phyloP scores from a whole-genome alignment of 2,329 filamentous ascomycete genomes.

The Grosmannia serpens region DNA sequence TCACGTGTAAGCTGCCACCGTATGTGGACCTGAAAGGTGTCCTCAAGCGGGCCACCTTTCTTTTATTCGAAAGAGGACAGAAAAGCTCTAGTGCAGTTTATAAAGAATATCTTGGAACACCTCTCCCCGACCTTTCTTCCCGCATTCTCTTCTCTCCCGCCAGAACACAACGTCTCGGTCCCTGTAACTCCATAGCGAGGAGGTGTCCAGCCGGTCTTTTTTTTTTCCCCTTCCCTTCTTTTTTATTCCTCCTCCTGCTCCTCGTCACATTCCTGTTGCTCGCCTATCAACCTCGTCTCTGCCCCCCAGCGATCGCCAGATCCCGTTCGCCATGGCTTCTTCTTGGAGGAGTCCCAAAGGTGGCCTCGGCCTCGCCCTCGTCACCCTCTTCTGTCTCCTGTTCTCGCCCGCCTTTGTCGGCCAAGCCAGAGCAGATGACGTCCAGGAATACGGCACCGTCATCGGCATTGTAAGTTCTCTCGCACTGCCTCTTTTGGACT shows the following conservation, averaged over 20 bases:
- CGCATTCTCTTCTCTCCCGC: neutral
- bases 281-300: neutral
- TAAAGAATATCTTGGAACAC: conserved; percentile 2
- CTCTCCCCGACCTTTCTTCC: neutral
- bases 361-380: conserved; percentile 66
- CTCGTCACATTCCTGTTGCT: neutral
- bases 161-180: neutral
- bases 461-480: conserved; percentile 62
- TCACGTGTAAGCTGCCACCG: neutral
- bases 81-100: conserved; percentile 6
- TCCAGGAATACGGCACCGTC: conserved; percentile 73
- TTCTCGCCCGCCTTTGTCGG: conserved; percentile 80
- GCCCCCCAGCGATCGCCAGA: neutral
- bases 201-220: neutral
- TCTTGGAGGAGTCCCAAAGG: conserved; percentile 10
- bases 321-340: conserved; percentile 10
- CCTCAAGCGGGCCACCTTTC: conserved; percentile 11
- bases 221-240: conserved; percentile 4
- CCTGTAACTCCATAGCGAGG: neutral
- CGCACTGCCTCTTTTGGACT: too few relatives aligned
- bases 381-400: conserved; percentile 85
- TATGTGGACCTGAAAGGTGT: conserved; percentile 12
- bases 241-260: neutral
- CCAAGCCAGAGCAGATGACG: conserved; percentile 61
- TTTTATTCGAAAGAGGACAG: conserved; percentile 10